Evolutionary conservation across 805 yeast species (phyloP), one percentile per base, ranked within the genome.

Genomic region (Pichia scutulata): DNA sequence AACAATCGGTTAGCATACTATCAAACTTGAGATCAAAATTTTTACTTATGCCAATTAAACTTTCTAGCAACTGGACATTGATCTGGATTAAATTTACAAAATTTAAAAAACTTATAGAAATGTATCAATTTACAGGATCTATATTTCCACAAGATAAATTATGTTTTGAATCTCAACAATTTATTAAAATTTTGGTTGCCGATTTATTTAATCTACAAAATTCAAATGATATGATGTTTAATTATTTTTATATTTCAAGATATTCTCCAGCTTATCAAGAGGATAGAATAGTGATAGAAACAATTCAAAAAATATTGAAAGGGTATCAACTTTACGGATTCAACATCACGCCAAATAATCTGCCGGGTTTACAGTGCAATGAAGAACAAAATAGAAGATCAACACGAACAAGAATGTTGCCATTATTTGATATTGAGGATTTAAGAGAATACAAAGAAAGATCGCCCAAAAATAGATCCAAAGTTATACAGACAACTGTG

Each of bases 51-150:
- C 62, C 61, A 0, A 44, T 61, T 2, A 57, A 57, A 37, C 41
- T 55, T 21, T 47, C 53, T 6, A 41, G 54, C n/a, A 39, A 46
- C 19, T 63, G 66, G 66, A 51, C 64, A 2, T 47, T 60, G 22
- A 43, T 63, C 2, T 63, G 67, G 67, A 48, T 62, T 12, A 55
- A 60, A 40, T 57, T 62, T 28, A 48, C 47, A n/a, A 49, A 50
- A 40, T 37, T 51, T 41, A 42, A 18, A 16, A 48, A 55, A 40
- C 58, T 43, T 28, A 55, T 57, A 4, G 51, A 56, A 39, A 51
- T 61, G 14, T 50, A 49, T 41, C 67, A 63, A 44, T 26, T 63
- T 6, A 64, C 61, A 48, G 49, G 60, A 2, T 55, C 53, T 22
- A 58, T 59, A 18, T 21, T 10, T 23, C 40, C 30, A 7, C 12